Conservation (phyloP, 768 basidiomycete species). For the Suillus clintonianus region DNA sequence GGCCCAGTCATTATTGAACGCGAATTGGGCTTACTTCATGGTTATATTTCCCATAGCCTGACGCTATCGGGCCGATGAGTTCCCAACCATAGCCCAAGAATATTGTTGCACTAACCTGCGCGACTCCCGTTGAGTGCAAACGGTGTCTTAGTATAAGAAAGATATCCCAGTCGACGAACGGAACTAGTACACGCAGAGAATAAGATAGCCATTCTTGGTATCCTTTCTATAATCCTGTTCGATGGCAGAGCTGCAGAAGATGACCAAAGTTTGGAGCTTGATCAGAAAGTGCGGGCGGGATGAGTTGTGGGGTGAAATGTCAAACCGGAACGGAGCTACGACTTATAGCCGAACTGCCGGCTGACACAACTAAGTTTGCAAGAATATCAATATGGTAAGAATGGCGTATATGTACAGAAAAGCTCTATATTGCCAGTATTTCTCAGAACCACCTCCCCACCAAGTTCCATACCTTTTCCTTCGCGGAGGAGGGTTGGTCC, state of each 20-base stretch:
- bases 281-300: not conserved
- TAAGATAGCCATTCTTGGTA: not conserved
- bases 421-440: not conserved
- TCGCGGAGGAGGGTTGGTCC: not conserved
- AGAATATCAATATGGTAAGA: not conserved
- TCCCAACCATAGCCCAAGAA: not conserved
- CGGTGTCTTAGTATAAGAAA: too few species aligned
- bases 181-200: not conserved
- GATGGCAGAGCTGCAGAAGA: not conserved
- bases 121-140: not conserved
- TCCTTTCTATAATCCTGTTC: not conserved
- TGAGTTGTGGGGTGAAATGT: not conserved
- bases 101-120: not conserved
- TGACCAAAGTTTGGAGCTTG: not conserved
- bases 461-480: constrained; percentile 9
- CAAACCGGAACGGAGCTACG: not conserved
- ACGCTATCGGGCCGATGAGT: constrained; percentile 14
- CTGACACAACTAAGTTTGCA: not conserved
- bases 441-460: constrained; percentile 7
- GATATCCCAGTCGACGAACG: not conserved
- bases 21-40: constrained; percentile 17
- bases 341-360: not conserved
- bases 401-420: not conserved
- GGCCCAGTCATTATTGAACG: not conserved
- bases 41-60: constrained; percentile 21